Evolutionary conservation across 2,329 filamentous ascomycete species (phyloP).

Genomic region (Aspergillus calidoustus): DNA sequence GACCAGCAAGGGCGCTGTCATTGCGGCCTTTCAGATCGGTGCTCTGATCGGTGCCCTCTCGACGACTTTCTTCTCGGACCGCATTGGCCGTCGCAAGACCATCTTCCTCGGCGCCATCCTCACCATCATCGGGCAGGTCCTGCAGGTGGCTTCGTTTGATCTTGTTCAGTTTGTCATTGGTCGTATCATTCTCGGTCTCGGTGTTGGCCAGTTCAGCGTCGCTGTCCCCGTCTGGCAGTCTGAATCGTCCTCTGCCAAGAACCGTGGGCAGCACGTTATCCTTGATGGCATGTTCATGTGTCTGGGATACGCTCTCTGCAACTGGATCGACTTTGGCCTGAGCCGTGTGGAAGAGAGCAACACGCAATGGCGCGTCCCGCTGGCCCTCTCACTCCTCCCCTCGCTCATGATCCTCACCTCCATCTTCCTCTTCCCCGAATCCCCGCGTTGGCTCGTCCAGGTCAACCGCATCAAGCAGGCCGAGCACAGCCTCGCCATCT

Average conservation of each 20-base stretch:
- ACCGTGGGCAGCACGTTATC: conserved; percentile 54
- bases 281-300: conserved; percentile 52
- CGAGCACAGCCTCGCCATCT: conserved; percentile 18
- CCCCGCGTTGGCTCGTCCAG: conserved; percentile 34
- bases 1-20: conserved; percentile 33
- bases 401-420: conserved; percentile 54
- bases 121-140: conserved; percentile 29
- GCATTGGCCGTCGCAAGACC: conserved; percentile 52
- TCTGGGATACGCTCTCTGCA: conserved; percentile 31
- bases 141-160: conserved; percentile 51
- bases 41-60: conserved; percentile 29
- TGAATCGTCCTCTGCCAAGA: conserved; percentile 53
- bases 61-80: conserved; percentile 44
- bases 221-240: conserved; percentile 56
- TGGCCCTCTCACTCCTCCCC: conserved; percentile 60
- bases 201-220: conserved; percentile 53
- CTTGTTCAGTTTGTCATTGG: conserved; percentile 54
- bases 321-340: conserved; percentile 56
- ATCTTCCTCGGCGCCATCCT: conserved; percentile 50
- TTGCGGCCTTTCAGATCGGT: conserved; percentile 29
- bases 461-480: conserved; percentile 27
- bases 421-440: conserved; percentile 58
- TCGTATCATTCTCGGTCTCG: conserved; percentile 54
- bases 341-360: conserved; percentile 49
- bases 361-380: conserved; percentile 57